Evolutionary conservation across 2,329 filamentous ascomycete species (phyloP).

Genomic region (Orbilia oligospora): DNA sequence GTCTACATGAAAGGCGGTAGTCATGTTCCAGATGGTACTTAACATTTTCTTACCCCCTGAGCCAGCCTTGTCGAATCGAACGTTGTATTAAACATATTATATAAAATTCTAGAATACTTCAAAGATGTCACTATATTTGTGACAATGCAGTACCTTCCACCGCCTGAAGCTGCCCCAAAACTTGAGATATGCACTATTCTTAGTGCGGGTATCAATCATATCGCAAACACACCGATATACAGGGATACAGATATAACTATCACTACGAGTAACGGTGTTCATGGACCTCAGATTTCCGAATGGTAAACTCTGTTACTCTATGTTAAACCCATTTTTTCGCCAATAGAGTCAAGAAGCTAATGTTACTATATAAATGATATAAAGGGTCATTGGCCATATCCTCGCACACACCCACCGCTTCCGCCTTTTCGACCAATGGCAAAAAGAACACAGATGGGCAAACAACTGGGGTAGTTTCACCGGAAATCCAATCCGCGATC

Average conservation of each 20-base stretch:
- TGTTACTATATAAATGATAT: not conserved
- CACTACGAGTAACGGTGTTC: slow-evolving; percentile 74
- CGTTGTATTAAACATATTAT: not conserved
- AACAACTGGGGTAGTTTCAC: slow-evolving; percentile 47
- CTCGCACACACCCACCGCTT: slow-evolving; percentile 59
- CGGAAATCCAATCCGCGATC: slow-evolving; percentile 46
- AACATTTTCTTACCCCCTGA: not conserved
- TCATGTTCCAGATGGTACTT: slow-evolving; percentile 47
- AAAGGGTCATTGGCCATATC: slow-evolving; percentile 43
- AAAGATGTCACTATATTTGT: slow-evolving; percentile 70
- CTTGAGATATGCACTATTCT: slow-evolving; percentile 72
- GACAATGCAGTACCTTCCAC: slow-evolving; percentile 69
- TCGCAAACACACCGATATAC: slow-evolving; percentile 70
- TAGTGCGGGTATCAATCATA: slow-evolving; percentile 72
- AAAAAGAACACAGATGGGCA: slow-evolving; percentile 60
- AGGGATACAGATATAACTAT: slow-evolving; percentile 71
- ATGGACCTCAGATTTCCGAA: slow-evolving; percentile 67
- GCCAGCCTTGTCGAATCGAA: too few relatives aligned
- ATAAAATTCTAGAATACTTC: slow-evolving; percentile 56
- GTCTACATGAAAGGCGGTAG: slow-evolving; percentile 30
- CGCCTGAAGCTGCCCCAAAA: slow-evolving; percentile 68
- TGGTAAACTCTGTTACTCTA: slow-evolving; percentile 33
- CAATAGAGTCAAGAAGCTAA: not conserved
- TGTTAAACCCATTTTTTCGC: not conserved
- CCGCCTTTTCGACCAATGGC: slow-evolving; percentile 59